Percentiles rank a stretch among this genome's conserved stretches.
These are phyloP conservation scores for Podaxis mareebaensis DNA, from an alignment of 768 basidiomycete genomes.

Conservation along the genomic window DNA sequence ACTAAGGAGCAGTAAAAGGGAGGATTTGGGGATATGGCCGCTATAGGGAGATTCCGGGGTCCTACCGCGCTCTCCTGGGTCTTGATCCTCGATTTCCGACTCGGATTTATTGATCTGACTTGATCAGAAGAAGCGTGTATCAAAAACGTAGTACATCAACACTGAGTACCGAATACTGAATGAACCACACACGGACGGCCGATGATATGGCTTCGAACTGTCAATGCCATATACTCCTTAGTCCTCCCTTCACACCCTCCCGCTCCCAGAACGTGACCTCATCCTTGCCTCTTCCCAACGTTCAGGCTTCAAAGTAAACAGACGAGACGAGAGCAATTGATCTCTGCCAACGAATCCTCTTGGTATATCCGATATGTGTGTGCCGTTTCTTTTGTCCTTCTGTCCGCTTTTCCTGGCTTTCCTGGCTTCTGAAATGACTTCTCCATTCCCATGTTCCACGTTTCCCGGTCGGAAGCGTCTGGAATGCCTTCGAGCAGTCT, in stretches of 20 bases:
- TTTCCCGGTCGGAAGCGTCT: too few relatives aligned
- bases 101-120: slow-evolving; percentile 10
- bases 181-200: neutral
- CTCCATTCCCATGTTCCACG: too few relatives aligned
- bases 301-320: neutral
- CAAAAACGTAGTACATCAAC: neutral
- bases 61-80: neutral
- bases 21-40: too few relatives aligned
- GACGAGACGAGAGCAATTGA: neutral
- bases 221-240: neutral
- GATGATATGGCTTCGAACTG: neutral
- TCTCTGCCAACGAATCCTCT: neutral
- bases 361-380: neutral
- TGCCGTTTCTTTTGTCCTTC: too few relatives aligned
- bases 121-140: slow-evolving; percentile 4
- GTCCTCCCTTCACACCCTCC: neutral
- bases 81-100: slow-evolving; percentile 11
- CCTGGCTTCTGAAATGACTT: neutral
- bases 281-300: neutral
- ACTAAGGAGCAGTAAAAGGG: too few relatives aligned
- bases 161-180: neutral
- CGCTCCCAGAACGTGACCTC: neutral
- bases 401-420: neutral
- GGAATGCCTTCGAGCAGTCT: too few relatives aligned
- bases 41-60: too few relatives aligned